Base-by-base conservation (phyloP, 371 early-diverging fungal species). In the Chytridiales sp. region DNA sequence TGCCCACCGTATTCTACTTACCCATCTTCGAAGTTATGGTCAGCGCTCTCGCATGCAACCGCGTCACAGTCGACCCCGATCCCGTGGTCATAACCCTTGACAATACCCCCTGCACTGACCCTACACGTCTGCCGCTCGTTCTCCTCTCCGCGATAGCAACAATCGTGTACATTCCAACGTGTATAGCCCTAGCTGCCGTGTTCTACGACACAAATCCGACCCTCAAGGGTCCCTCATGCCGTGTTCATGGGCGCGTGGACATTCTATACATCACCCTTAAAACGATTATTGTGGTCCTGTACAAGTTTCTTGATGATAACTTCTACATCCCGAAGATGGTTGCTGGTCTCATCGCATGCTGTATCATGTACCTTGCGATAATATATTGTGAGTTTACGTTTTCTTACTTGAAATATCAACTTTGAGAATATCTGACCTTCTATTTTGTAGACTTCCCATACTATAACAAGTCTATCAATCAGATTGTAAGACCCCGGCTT, bases 171-270 rank as follows among this genome's bases (percentile, higher is more conserved):
- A 30, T 59, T 15, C 59, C 59, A 6, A 40, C 41, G 1, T 38
- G 26, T 15, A 19, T 50, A 15, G 24, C 50, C 29, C 26, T 59
- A 5, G 30, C 49, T n/a, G 51, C 46, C 13, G 59, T 59, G 59
- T 62, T 62, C 30, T 62, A 46, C 21, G 62, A 62, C n/a, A 47
- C 41, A 15, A 35, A 62, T n/a, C 62, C 62, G 4, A 39, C 62
- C 4, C 19, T 24, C 6, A 47, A 55, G 21, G 31, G 21, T 9
- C 49, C 49, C 8, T 43, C 46, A 1, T 46, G 56, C 48, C 27
- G 46, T 9, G 35, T 38, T 13, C 62, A 62, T 22, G 62, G 56
- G 13, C 52, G 53, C 21, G 31, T 42, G n/a, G 62, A 62, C 48
- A 48, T 38, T 11, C n/a, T 62, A 9, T 62, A 55, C 47, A 9